Conservation (phyloP, 768 basidiomycete genomes). For the Collybia nuda region DNA sequence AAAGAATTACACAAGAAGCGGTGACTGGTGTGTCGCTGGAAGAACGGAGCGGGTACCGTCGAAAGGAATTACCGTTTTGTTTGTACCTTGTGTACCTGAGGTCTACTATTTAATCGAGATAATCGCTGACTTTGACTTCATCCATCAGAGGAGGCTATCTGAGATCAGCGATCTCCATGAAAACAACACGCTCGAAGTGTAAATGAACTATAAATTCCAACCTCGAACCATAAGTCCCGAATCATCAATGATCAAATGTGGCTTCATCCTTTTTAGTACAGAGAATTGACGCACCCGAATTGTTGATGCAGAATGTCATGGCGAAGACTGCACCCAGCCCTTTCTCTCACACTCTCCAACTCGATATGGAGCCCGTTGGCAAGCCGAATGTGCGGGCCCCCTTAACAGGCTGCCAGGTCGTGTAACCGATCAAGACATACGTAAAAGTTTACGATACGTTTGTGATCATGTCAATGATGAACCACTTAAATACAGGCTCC, state of each 20-base stretch:
- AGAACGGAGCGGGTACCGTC: constrained; percentile 38
- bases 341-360: too few relatives aligned
- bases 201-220: constrained; percentile 33
- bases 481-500: too few relatives aligned
- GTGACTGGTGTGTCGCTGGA: constrained; percentile 32
- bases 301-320: background rate
- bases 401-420: too few relatives aligned
- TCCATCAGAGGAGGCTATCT: constrained; percentile 34
- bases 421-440: too few relatives aligned
- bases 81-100: constrained; percentile 17
- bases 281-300: background rate
- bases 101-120: constrained; percentile 26
- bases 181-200: constrained; percentile 24
- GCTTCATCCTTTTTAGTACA: background rate
- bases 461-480: too few relatives aligned
- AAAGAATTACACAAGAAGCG: constrained; percentile 27
- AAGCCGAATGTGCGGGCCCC: too few relatives aligned
- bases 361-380: too few relatives aligned
- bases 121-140: constrained; percentile 34
- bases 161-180: constrained; percentile 35
- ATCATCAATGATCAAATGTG: background rate
- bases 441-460: too few relatives aligned
- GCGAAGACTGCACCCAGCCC: too few relatives aligned
- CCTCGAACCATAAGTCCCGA: constrained; percentile 18
- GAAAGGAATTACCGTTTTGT: constrained; percentile 24